Percentiles rank a stretch among this genome's conserved stretches.
Conservation (phyloP, 768 basidiomycete species). For the Calocybe cyanea region DNA sequence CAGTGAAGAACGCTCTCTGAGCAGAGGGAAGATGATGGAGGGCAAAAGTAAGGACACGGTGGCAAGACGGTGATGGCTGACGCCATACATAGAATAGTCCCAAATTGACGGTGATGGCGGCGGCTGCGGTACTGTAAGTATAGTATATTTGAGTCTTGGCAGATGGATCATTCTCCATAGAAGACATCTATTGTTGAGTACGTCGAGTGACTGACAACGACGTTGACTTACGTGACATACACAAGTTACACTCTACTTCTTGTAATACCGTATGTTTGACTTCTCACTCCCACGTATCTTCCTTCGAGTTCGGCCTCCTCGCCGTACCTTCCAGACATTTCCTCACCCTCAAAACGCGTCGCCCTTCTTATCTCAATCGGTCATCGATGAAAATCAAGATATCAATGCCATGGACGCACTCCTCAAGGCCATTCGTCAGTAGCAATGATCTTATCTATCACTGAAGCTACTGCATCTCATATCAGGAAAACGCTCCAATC, state of each 20-base stretch:
- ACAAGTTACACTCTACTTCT: no score
- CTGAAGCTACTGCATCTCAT: background rate
- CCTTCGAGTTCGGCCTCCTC: constrained; percentile 1
- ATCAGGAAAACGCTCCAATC: constrained; percentile 48
- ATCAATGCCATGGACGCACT: constrained; percentile 55
- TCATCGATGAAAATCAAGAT: constrained; percentile 53
- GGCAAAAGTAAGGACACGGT: background rate
- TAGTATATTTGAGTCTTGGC: no score
- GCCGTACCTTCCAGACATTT: constrained; percentile 8
- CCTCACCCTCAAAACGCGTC: constrained; percentile 5
- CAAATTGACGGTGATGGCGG: no score
- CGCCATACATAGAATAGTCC: no score
- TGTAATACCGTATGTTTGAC: constrained; percentile 1
- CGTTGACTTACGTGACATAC: no score
- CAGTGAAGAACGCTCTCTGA: constrained; percentile 8
- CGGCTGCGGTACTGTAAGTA: no score
- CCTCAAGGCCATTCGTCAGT: constrained; percentile 55
- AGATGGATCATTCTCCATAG: no score
- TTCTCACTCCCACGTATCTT: background rate
- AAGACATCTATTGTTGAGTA: no score
- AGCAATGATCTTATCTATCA: background rate
- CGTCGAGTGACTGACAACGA: no score
- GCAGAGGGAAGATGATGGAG: constrained; percentile 4
- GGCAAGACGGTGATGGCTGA: no score
- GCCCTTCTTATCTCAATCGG: constrained; percentile 18